Evolutionary conservation across 139 green algal genomes (phyloP).

Genomic region (Gonium pectorale): DNA sequence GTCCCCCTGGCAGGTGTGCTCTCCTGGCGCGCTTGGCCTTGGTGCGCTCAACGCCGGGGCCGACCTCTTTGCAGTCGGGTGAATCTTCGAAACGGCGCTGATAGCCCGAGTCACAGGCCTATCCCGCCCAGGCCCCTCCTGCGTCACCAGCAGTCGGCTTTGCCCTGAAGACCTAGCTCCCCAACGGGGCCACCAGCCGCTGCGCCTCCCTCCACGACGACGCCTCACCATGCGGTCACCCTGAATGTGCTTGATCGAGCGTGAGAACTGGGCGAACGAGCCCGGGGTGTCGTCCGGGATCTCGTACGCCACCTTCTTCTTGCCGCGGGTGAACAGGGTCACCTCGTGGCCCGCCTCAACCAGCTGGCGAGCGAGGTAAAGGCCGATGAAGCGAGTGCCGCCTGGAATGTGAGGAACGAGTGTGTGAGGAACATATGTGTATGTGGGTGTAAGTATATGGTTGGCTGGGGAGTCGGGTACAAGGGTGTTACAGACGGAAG

Average conservation of each 20-base stretch:
- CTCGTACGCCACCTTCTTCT: constrained; percentile 86
- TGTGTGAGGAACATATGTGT: background rate
- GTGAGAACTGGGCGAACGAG: constrained; percentile 80
- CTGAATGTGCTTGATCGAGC: constrained; percentile 91
- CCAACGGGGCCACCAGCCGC: no score
- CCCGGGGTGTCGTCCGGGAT: constrained; percentile 93
- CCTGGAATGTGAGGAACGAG: constrained; percentile 61
- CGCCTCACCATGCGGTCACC: constrained; percentile 85
- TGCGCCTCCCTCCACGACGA: background rate
- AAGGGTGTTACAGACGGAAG: no score
- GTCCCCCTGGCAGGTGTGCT: no score
- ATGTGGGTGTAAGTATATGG: background rate
- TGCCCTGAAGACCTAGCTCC: no score
- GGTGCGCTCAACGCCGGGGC: no score
- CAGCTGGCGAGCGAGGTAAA: constrained; percentile 94
- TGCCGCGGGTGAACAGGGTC: constrained; percentile 95
- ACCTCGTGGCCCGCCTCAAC: constrained; percentile 92
- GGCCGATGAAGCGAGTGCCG: constrained; percentile 96
- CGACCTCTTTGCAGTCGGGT: no score
- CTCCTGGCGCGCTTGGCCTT: no score
- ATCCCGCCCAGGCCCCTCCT: no score
- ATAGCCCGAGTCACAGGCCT: no score
- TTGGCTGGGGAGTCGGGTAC: no score
- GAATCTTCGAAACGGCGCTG: no score
- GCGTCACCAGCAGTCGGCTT: no score